A percentile compares a stretch with the other conserved stretches of the same genome.
Evolutionary conservation across 371 early-diverging fungal species (phyloP).

Genomic region (Mucor irregularis): DNA sequence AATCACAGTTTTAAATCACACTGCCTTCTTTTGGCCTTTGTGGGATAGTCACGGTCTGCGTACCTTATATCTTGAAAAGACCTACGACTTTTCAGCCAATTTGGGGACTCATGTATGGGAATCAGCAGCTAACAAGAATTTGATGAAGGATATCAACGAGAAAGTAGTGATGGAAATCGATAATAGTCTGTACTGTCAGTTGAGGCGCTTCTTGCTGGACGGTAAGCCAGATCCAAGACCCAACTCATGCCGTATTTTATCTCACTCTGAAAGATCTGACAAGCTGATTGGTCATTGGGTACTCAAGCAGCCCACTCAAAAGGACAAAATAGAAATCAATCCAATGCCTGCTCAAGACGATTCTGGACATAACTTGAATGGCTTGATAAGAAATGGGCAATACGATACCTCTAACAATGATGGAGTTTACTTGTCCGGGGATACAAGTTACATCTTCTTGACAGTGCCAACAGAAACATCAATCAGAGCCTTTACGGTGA

Average conservation of each 20-base stretch:
- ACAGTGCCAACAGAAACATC: conserved; percentile 31
- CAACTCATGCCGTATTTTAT: conserved; percentile 32
- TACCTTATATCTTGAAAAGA: conserved; percentile 44
- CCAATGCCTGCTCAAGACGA: conserved; percentile 35
- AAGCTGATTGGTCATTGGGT: conserved; percentile 47
- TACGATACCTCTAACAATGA: conserved; percentile 9
- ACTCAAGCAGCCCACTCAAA: conserved; percentile 11
- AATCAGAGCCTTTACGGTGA: conserved; percentile 31
- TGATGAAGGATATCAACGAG: conserved; percentile 40
- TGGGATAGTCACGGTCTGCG: conserved; percentile 50
- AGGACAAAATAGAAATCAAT: conserved; percentile 5
- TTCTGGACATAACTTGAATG: conserved; percentile 40
- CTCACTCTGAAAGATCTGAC: conserved; percentile 23
- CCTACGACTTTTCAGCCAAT: conserved; percentile 42
- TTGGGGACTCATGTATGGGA: conserved; percentile 52
- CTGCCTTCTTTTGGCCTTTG: conserved; percentile 52
- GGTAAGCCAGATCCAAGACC: conserved; percentile 32
- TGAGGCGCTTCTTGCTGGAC: conserved; percentile 41
- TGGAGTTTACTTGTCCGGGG: conserved; percentile 33
- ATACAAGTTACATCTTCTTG: conserved; percentile 40
- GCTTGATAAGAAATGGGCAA: conserved; percentile 32
- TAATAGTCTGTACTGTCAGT: conserved; percentile 47
- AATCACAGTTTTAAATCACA: conserved; percentile 40
- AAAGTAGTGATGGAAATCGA: conserved; percentile 41
- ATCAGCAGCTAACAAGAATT: conserved; percentile 46